Percentiles rank a stretch among this genome's conserved stretches.
Evolutionary conservation across 2,329 filamentous ascomycete species (phyloP).

Genomic region (Hortaea sp.): DNA sequence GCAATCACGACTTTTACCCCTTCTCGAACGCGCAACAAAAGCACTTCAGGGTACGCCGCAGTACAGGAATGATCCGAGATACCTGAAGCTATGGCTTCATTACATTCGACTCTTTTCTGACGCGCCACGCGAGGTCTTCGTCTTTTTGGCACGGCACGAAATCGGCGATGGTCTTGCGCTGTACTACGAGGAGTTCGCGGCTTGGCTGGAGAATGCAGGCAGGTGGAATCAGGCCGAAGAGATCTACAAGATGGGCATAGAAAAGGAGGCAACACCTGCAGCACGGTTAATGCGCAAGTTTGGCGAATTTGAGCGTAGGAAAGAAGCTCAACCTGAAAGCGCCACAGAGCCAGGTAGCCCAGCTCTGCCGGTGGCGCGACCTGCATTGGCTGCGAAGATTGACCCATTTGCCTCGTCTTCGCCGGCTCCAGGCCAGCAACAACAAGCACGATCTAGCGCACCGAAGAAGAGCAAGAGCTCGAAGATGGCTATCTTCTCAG

Average conservation of each 20-base stretch:
- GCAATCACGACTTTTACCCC: conserved; percentile 76
- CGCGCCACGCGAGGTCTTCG: conserved; percentile 82
- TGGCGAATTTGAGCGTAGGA: conserved; percentile 77
- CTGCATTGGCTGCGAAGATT: conserved; percentile 73
- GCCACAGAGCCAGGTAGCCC: conserved; percentile 66
- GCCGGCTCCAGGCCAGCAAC: conserved; percentile 55
- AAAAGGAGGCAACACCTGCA: conserved; percentile 73
- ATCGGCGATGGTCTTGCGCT: conserved; percentile 81
- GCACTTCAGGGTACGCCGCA: conserved; percentile 73
- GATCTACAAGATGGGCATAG: conserved; percentile 81
- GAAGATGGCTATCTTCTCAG: conserved; percentile 88
- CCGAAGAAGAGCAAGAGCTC: conserved; percentile 58
- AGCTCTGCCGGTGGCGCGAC: conserved; percentile 70
- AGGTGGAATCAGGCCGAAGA: conserved; percentile 89
- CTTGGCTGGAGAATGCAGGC: conserved; percentile 75
- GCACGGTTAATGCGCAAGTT: conserved; percentile 81
- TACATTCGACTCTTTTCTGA: conserved; percentile 93
- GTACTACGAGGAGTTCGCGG: conserved; percentile 95
- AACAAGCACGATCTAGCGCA: conserved; percentile 35
- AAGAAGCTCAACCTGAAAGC: conserved; percentile 55
- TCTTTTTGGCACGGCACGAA: conserved; percentile 78
- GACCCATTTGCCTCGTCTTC: conserved; percentile 63
- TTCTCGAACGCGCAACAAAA: conserved; percentile 89
- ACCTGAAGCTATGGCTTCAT: conserved; percentile 85
- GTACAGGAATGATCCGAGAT: conserved; percentile 92